Conservation (phyloP, 2,329 filamentous ascomycete genomes). For the Coniochaeta sp. region DNA sequence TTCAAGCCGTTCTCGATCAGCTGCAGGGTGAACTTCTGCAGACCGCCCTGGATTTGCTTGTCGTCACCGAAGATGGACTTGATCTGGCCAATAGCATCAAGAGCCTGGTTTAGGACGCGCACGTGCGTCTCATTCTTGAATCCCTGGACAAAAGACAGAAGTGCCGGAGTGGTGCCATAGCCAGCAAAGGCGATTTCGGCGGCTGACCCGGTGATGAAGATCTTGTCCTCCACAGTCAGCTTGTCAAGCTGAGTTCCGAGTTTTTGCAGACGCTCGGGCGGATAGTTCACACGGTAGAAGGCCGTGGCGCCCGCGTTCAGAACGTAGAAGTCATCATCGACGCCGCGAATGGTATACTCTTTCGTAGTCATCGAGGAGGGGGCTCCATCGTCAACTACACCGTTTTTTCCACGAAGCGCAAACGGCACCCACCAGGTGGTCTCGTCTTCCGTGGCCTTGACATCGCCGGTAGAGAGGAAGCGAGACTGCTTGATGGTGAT, state of each 20-base stretch:
- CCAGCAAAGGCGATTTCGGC: constrained; percentile 84
- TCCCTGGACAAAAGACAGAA: constrained; percentile 79
- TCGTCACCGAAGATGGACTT: constrained; percentile 82
- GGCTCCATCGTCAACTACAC: constrained; percentile 50
- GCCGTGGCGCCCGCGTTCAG: constrained; percentile 84
- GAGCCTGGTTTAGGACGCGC: constrained; percentile 81
- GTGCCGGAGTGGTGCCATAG: constrained; percentile 69
- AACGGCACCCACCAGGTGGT: constrained; percentile 96
- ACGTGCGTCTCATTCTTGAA: constrained; percentile 77
- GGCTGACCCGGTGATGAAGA: constrained; percentile 83
- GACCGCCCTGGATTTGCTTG: constrained; percentile 58
- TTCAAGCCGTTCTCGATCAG: constrained; percentile 69
- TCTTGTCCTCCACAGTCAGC: constrained; percentile 81
- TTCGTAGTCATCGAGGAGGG: constrained; percentile 66
- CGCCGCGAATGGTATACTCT: constrained; percentile 65
- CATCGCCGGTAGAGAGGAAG: constrained; percentile 87
- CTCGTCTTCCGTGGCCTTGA: constrained; percentile 81
- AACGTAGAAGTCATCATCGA: constrained; percentile 83
- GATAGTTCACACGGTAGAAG: constrained; percentile 90
- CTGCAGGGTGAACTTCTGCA: constrained; percentile 73
- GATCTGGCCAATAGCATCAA: constrained; percentile 67
- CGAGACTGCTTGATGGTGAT: constrained; percentile 78
- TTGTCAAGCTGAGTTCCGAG: constrained; percentile 70
- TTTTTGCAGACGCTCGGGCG: constrained; percentile 71
- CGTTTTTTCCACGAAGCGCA: constrained; percentile 68